Percentiles rank a stretch among this genome's conserved stretches.
Evolutionary conservation across 305 asterid genomes (phyloP).

Genomic region (Fraxinus nigra): DNA sequence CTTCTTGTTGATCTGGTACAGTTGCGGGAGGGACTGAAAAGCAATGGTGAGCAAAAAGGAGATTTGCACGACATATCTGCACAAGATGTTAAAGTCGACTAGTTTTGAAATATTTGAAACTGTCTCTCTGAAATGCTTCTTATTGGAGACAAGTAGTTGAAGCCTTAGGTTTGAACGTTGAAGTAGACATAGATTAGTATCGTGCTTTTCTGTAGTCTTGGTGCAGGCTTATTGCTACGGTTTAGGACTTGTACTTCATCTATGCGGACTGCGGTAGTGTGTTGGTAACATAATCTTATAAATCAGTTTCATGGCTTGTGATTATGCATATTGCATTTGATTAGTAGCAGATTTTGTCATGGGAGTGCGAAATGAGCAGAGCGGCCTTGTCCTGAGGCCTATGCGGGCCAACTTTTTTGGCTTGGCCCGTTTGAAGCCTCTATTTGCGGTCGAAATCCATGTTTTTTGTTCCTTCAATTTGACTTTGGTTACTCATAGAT

Average conservation of each 20-base stretch:
- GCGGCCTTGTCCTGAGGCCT: neutral
- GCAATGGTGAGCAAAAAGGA: conserved; percentile 36
- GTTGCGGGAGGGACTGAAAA: conserved; percentile 58
- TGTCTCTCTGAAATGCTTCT: conserved; percentile 6
- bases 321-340: conserved; percentile 14
- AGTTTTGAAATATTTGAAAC: conserved; percentile 22
- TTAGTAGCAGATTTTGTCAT: conserved; percentile 15
- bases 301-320: conserved; percentile 23
- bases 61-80: conserved; percentile 22
- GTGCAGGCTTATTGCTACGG: conserved; percentile 10
- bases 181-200: conserved; percentile 16
- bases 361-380: neutral
- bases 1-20: conserved; percentile 24
- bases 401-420: neutral
- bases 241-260: conserved; percentile 4
- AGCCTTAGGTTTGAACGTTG: conserved; percentile 21
- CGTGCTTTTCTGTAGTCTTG: conserved; percentile 28
- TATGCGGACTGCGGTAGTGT: neutral
- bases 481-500: neutral
- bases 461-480: neutral
- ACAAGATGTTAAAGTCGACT: conserved; percentile 50
- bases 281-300: neutral
- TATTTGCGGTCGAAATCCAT: neutral
- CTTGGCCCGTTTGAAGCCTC: neutral
- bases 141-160: conserved; percentile 12